Conservation (phyloP, 139 green algal species). For the Chlamydomonas schloesseri region DNA sequence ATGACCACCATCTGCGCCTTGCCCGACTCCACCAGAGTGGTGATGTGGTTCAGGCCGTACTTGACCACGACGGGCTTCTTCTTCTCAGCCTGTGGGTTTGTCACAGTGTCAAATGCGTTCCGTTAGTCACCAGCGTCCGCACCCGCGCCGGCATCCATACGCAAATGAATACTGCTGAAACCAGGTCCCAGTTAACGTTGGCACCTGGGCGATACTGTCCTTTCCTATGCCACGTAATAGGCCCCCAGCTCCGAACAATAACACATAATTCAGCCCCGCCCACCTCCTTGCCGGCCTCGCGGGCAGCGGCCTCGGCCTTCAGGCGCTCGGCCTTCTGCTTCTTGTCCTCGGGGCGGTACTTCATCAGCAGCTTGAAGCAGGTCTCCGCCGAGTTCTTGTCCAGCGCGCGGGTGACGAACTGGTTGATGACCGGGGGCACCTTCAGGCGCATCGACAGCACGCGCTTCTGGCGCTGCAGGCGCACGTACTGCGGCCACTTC, state of each 20-base stretch:
- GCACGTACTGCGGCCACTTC: conserved; percentile 99
- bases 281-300: conserved; percentile 67
- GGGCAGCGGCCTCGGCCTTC: conserved; percentile 83
- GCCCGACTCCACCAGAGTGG: conserved; percentile 91
- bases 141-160: too few relatives aligned
- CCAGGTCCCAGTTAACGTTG: too few relatives aligned
- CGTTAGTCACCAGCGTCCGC: too few relatives aligned
- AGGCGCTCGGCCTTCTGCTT: conserved; percentile 96
- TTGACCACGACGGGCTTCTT: conserved; percentile 99
- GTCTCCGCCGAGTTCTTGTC: conserved; percentile 90
- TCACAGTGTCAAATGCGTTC: too few relatives aligned
- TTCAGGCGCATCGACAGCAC: conserved; percentile 96
- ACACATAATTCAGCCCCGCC: too few relatives aligned
- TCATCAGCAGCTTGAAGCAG: conserved; percentile 98
- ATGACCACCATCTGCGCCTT: conserved; percentile 99
- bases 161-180: too few relatives aligned
- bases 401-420: conserved; percentile 68
- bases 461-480: conserved; percentile 96
- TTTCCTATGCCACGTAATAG: too few relatives aligned
- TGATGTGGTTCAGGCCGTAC: conserved; percentile 99
- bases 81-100: conserved; percentile 81
- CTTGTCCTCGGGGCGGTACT: conserved; percentile 99
- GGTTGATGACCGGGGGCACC: conserved; percentile 77
- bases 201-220: too few relatives aligned
- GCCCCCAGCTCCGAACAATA: too few relatives aligned